A percentile compares a stretch with the other conserved stretches of the same genome.
phyloP scores from a whole-genome alignment of 2,329 filamentous ascomycete genomes.

The Fusarium begoniae region DNA sequence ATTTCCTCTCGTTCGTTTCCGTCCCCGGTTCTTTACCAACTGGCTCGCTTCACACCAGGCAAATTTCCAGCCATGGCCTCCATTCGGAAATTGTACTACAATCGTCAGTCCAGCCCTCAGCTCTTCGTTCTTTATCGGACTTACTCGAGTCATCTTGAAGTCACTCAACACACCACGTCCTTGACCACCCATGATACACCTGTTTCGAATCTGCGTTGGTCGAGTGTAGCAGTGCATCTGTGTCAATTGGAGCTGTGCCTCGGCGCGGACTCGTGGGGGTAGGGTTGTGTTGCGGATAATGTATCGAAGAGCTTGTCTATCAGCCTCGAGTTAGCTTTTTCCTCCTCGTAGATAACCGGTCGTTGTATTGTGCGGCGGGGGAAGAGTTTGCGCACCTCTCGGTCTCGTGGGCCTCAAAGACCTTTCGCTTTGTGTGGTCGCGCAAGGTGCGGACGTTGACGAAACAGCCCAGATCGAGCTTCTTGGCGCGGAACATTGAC shows the following conservation, averaged over 20 bases:
- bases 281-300: conserved; percentile 93
- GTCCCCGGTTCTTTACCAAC: conserved; percentile 73
- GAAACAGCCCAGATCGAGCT: conserved; percentile 87
- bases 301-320: conserved; percentile 90
- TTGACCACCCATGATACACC: conserved; percentile 92
- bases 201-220: conserved; percentile 91
- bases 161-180: conserved; percentile 89
- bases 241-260: conserved; percentile 90
- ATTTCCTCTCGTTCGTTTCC: neutral
- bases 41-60: conserved; percentile 94
- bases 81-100: conserved; percentile 89
- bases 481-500: conserved; percentile 90
- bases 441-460: conserved; percentile 88
- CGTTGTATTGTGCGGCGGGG: neutral
- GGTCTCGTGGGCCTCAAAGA: conserved; percentile 85
- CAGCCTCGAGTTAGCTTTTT: conserved; percentile 1
- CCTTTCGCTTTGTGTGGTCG: conserved; percentile 96
- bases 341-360: too few relatives aligned
- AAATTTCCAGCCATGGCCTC: conserved; percentile 86
- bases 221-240: conserved; percentile 98
- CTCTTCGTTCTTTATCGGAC: conserved; percentile 48
- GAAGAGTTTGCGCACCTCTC: conserved; percentile 72
- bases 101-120: conserved; percentile 38
- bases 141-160: conserved; percentile 90
- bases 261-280: conserved; percentile 80